phyloP scores from a whole-genome alignment of 805 yeast species.

The Ogataea paraovalis region DNA sequence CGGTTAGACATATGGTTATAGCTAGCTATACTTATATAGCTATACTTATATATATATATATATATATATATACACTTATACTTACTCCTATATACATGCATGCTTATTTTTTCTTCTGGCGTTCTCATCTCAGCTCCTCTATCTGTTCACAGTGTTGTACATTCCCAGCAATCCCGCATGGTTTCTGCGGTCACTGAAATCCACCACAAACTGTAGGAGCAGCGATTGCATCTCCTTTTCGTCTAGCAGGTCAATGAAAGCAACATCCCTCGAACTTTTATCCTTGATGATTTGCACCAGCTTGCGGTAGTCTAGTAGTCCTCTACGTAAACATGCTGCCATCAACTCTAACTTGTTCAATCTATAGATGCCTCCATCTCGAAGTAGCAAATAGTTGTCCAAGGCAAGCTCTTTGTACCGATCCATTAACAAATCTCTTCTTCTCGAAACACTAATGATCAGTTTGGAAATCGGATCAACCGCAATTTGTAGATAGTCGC shows the following conservation, averaged over 20 bases:
- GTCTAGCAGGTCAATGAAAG: conserved; percentile 17
- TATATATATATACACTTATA: too few relatives aligned
- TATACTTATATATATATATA: too few relatives aligned
- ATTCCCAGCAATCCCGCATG: conserved; percentile 20
- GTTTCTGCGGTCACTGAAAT: conserved; percentile 10
- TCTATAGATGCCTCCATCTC: conserved; percentile 44
- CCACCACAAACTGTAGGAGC: conserved; percentile 14
- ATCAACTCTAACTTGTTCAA: conserved; percentile 49
- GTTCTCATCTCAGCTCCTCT: too few relatives aligned
- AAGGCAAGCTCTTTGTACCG: conserved; percentile 44
- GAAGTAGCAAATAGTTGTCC: conserved; percentile 45
- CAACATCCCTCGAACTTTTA: conserved; percentile 1
- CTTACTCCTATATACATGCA: too few relatives aligned
- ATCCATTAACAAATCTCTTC: conserved; percentile 34
- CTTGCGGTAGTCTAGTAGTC: conserved; percentile 38
- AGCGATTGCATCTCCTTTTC: conserved; percentile 11
- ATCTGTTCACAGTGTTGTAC: conserved; percentile 4
- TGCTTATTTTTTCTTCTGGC: background rate
- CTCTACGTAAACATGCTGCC: conserved; percentile 52
- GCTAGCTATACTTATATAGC: too few relatives aligned
- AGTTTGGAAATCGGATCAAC: conserved; percentile 39
- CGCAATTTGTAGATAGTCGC: conserved; percentile 36
- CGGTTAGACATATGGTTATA: too few relatives aligned
- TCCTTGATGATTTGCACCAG: conserved; percentile 10
- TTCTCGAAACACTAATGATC: conserved; percentile 33